Percentiles rank a stretch among this genome's conserved stretches.
Conservation (phyloP, 1,284 basidiomycete species). For the Cryptococcus jaspeensis region DNA sequence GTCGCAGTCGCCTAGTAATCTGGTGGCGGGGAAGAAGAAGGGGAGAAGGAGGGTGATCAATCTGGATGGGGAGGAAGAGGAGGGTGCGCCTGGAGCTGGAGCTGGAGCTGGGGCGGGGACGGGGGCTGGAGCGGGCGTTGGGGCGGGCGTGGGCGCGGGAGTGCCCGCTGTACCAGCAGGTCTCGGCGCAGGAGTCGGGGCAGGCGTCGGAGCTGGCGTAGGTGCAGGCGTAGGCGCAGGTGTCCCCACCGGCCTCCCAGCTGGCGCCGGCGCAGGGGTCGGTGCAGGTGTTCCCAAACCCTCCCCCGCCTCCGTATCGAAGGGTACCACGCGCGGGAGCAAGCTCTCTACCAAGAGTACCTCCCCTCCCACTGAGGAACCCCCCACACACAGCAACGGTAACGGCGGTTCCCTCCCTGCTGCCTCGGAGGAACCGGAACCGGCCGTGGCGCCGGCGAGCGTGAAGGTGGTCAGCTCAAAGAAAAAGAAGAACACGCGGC, state of each 20-base stretch:
- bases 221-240: neutral
- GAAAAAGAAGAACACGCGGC: neutral
- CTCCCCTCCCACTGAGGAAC: no score
- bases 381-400: no score
- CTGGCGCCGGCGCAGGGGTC: neutral
- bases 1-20: neutral
- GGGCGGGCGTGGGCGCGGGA: slow-evolving; percentile 2
- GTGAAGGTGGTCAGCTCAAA: slow-evolving; percentile 11
- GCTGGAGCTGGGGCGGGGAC: neutral
- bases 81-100: neutral
- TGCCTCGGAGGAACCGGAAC: no score
- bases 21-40: slow-evolving; percentile 17
- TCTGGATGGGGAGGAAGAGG: slow-evolving; percentile 18
- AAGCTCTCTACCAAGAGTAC: neutral
- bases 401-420: no score
- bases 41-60: slow-evolving; percentile 29
- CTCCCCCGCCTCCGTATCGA: neutral
- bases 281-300: neutral
- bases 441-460: neutral
- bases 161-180: no score
- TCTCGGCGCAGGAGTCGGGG: neutral
- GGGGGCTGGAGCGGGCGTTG: slow-evolving; percentile 7
- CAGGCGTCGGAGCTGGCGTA: neutral
- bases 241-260: neutral
- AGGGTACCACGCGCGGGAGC: neutral